Conservation (phyloP, 805 yeast species). For the Barnettozyma siamensis region DNA sequence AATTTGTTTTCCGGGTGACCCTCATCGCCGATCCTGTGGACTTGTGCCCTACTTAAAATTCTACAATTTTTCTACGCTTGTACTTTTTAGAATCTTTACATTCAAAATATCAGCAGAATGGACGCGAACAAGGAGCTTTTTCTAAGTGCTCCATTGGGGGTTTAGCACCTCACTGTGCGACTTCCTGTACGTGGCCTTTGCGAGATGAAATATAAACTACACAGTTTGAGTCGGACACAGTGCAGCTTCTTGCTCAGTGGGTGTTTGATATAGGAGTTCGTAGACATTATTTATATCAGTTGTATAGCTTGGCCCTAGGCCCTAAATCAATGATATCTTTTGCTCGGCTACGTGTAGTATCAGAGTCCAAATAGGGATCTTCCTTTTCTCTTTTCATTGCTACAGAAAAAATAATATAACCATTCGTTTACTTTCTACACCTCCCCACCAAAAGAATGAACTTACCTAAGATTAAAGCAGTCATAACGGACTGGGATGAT, state of each 20-base stretch:
- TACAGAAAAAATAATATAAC: not conserved
- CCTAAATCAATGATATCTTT: too few relatives aligned
- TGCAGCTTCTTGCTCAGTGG: constrained; percentile 17
- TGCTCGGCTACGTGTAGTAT: too few relatives aligned
- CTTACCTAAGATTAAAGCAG: constrained; percentile 15
- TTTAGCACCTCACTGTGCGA: not conserved
- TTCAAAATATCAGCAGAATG: constrained; percentile 22
- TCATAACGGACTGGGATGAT: constrained; percentile 63
- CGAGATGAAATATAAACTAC: constrained; percentile 23
- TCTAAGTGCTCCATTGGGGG: not conserved
- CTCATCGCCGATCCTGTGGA: constrained; percentile 9
- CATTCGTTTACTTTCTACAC: not conserved
- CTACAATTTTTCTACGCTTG: not conserved
- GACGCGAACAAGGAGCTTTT: constrained; percentile 1
- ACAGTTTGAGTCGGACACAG: constrained; percentile 29
- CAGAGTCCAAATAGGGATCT: too few relatives aligned
- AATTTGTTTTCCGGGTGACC: constrained; percentile 3
- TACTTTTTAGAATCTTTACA: constrained; percentile 10
- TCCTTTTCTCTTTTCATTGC: too few relatives aligned
- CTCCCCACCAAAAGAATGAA: not conserved
- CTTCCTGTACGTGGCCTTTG: constrained; percentile 12
- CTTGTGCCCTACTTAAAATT: not conserved
- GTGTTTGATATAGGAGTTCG: constrained; percentile 29
- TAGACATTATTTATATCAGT: constrained; percentile 17
- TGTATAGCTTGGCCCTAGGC: not conserved